Percentiles rank a stretch among this genome's conserved stretches.
Conservation (phyloP, 225 moss, liverwort and hornwort species). For the Polytrichum formosum region DNA sequence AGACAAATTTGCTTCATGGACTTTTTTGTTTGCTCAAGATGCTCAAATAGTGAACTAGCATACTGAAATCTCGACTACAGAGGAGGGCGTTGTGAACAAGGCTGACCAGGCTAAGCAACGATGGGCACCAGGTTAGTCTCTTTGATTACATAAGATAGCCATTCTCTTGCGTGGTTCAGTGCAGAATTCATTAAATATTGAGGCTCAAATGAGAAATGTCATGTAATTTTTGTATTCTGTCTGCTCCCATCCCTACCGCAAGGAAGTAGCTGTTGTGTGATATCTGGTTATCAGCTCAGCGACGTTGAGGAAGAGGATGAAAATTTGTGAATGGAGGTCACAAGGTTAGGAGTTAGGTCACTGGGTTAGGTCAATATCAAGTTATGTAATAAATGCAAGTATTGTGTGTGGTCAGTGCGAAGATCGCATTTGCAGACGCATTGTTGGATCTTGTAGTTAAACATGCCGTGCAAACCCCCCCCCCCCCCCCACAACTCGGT, state of each 20-base stretch:
- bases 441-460: background rate
- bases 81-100: constrained; percentile 3
- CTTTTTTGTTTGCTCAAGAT: background rate
- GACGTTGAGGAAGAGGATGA: too few relatives aligned
- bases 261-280: background rate
- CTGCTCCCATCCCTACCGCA: background rate
- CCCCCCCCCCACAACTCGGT: background rate
- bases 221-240: background rate
- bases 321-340: too few relatives aligned
- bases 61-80: background rate
- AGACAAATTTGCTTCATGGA: background rate
- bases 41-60: constrained; percentile 5
- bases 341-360: too few relatives aligned
- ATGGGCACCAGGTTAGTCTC: constrained; percentile 8
- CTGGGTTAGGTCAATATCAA: too few relatives aligned
- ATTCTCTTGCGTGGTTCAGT: background rate
- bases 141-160: background rate
- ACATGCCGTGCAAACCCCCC: background rate
- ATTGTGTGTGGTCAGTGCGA: too few relatives aligned
- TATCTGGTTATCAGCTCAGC: background rate
- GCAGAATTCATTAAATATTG: background rate
- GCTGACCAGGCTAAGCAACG: background rate
- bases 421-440: too few relatives aligned
- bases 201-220: background rate
- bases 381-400: too few relatives aligned